Conservation (phyloP, 148 eudicot species). For the Selenicereus undatus region DNA sequence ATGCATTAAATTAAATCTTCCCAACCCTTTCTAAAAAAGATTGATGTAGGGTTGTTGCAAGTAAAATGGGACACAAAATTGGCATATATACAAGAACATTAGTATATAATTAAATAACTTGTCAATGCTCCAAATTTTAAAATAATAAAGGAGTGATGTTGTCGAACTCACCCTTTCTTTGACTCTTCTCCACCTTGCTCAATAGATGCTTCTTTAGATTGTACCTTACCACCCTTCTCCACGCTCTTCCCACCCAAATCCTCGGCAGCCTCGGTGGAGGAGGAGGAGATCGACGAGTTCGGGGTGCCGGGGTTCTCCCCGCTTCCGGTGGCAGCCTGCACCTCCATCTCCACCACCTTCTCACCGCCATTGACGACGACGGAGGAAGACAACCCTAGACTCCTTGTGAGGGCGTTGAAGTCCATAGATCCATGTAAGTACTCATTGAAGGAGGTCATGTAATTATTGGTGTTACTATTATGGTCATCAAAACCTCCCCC, state of each 20-base stretch:
- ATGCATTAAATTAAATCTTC: too few relatives aligned
- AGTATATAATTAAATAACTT: background rate
- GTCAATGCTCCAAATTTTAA: background rate
- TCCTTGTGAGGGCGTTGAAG: slow-evolving; percentile 18
- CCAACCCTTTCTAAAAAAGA: background rate
- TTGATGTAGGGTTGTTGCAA: background rate
- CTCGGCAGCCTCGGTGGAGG: slow-evolving; percentile 65
- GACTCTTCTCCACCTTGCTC: slow-evolving; percentile 54
- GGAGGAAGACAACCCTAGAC: slow-evolving; percentile 29
- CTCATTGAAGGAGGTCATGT: slow-evolving; percentile 25
- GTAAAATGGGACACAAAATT: background rate
- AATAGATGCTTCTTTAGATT: slow-evolving; percentile 26
- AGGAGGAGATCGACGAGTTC: slow-evolving; percentile 56
- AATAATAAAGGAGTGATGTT: background rate
- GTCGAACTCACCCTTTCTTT: slow-evolving; percentile 52
- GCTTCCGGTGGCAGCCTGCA: slow-evolving; percentile 9
- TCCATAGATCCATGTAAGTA: slow-evolving; percentile 34
- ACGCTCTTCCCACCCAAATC: slow-evolving; percentile 22
- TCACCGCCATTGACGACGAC: slow-evolving; percentile 22
- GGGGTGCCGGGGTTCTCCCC: slow-evolving; percentile 41
- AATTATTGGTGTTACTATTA: background rate
- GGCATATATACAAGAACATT: background rate
- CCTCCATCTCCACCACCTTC: background rate
- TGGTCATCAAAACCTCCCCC: background rate
- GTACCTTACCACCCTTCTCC: slow-evolving; percentile 30